A percentile compares a stretch with the other conserved stretches of the same genome.
Conservation (phyloP, 495 filamentous ascomycete species). For the Paragyromitra xinjiangensis region DNA sequence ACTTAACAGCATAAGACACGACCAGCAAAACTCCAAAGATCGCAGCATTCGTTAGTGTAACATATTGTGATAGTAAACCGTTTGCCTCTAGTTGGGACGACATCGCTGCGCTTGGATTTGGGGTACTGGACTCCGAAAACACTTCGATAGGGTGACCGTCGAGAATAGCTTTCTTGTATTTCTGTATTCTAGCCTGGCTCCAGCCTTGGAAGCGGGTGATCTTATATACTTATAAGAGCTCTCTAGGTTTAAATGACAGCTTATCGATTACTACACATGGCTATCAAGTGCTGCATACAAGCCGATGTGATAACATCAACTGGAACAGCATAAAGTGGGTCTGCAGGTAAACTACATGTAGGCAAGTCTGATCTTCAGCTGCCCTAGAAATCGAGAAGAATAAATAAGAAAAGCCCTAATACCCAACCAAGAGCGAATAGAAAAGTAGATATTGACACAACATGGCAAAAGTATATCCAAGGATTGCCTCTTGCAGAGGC, state of each 20-base stretch:
- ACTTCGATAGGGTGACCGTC: neutral
- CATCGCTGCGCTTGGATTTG: neutral
- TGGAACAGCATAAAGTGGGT: neutral
- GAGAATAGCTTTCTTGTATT: neutral
- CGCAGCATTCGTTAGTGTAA: neutral
- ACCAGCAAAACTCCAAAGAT: neutral
- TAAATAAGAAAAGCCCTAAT: neutral
- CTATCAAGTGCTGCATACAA: neutral
- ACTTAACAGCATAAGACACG: slow-evolving; percentile 4
- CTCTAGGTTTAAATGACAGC: neutral
- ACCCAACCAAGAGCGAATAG: neutral
- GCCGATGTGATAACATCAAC: neutral
- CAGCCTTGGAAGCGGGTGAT: neutral
- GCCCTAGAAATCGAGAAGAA: too few relatives aligned
- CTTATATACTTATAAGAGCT: neutral
- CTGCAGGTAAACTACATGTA: neutral
- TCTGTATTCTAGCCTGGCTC: neutral
- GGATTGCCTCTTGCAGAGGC: neutral
- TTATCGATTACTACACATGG: slow-evolving; percentile 1
- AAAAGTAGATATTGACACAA: neutral
- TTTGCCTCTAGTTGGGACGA: neutral
- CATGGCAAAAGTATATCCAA: neutral
- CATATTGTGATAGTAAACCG: slow-evolving; percentile 6
- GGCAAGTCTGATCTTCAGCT: neutral
- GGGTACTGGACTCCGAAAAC: neutral